phyloP scores from a whole-genome alignment of 495 filamentous ascomycete genomes.

The Aspergillus leporis region DNA sequence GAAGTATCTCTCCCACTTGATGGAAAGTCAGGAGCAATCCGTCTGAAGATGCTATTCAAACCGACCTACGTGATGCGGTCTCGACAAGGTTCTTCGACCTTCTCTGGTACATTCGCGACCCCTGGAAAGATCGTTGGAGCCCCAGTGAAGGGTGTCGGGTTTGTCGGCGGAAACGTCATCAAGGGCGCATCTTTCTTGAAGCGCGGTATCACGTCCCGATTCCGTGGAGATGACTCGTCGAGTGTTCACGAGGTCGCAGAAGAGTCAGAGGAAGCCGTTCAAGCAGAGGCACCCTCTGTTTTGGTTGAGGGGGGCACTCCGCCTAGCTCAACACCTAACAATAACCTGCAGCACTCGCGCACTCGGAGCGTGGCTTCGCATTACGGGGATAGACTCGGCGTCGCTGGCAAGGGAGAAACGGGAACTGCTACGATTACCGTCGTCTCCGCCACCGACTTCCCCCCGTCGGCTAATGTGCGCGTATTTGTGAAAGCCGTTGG shows the following conservation, averaged over 20 bases:
- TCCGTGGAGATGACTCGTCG: slow-evolving; percentile 39
- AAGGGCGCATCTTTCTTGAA: slow-evolving; percentile 89
- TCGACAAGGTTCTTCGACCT: slow-evolving; percentile 87
- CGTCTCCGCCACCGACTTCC: slow-evolving; percentile 76
- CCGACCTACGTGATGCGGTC: slow-evolving; percentile 87
- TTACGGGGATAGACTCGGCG: slow-evolving; percentile 47
- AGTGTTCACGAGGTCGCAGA: slow-evolving; percentile 55
- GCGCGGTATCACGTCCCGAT: slow-evolving; percentile 63
- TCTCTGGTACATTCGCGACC: slow-evolving; percentile 85
- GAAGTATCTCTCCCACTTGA: slow-evolving; percentile 75
- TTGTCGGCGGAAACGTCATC: slow-evolving; percentile 76
- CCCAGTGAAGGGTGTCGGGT: slow-evolving; percentile 85
- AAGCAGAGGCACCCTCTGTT: slow-evolving; percentile 28
- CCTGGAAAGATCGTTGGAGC: slow-evolving; percentile 93
- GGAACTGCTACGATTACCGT: slow-evolving; percentile 83
- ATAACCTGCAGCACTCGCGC: slow-evolving; percentile 56
- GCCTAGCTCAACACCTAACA: slow-evolving; percentile 40
- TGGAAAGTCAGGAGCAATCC: slow-evolving; percentile 83
- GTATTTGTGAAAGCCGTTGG: slow-evolving; percentile 67
- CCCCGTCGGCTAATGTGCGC: slow-evolving; percentile 75
- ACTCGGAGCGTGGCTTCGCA: slow-evolving; percentile 65
- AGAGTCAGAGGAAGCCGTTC: slow-evolving; percentile 42
- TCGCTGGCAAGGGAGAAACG: slow-evolving; percentile 53
- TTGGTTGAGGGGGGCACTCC: slow-evolving; percentile 33
- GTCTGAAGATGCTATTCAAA: slow-evolving; percentile 88